Evolutionary conservation across 1,284 basidiomycete genomes (phyloP).

Genomic region (Rhodotorula mucilaginosa): DNA sequence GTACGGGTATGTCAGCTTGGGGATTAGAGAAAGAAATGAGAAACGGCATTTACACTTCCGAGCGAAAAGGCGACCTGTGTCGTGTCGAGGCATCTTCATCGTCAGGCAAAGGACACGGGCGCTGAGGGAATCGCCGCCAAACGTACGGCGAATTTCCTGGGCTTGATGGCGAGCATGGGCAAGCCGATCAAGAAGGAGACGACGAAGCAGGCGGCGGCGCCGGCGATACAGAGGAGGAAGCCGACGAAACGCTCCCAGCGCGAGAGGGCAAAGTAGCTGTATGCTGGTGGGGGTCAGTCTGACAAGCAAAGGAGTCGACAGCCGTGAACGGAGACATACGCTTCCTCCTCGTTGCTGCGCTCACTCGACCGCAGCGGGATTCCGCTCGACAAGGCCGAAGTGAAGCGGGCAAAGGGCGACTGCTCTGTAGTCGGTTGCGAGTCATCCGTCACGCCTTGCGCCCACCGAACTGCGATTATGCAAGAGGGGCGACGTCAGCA

Average conservation of each 20-base stretch:
- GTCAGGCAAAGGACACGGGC: slow-evolving; percentile 56
- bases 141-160: slow-evolving; percentile 51
- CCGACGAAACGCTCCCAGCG: slow-evolving; percentile 90
- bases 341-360: slow-evolving; percentile 89
- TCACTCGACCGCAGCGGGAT: slow-evolving; percentile 82
- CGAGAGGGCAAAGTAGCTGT: slow-evolving; percentile 68
- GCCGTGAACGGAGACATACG: slow-evolving; percentile 56
- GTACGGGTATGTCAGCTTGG: background rate
- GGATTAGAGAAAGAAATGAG: background rate
- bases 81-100: background rate
- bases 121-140: background rate
- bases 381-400: slow-evolving; percentile 58
- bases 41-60: slow-evolving; percentile 58
- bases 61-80: slow-evolving; percentile 55
- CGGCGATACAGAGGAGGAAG: slow-evolving; percentile 86
- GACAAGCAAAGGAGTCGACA: background rate
- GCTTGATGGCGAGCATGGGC: slow-evolving; percentile 76
- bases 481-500: background rate
- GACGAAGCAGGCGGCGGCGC: slow-evolving; percentile 91
- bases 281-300: too few species aligned
- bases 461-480: slow-evolving; percentile 35
- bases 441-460: slow-evolving; percentile 32
- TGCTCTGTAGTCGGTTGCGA: slow-evolving; percentile 12
- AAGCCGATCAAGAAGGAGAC: slow-evolving; percentile 84
- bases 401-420: slow-evolving; percentile 30